These are phyloP conservation scores for Datisca glomerata DNA, from an alignment of 306 rosid genomes.

Conservation along the genomic window DNA sequence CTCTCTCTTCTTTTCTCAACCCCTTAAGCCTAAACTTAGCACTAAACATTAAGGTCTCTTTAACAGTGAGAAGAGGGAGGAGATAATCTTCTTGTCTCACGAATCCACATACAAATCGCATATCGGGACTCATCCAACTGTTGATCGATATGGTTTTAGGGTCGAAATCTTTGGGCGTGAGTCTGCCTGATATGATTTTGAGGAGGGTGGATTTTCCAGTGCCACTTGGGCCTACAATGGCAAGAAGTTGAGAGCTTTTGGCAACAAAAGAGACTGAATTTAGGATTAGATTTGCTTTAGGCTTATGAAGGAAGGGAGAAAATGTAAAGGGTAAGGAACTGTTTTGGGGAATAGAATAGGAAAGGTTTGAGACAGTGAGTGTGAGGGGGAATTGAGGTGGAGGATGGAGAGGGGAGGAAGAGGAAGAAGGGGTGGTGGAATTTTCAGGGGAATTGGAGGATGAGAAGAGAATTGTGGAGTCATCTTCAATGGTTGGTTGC, in stretches of 20 bases:
- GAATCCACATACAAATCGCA: conserved; percentile 69
- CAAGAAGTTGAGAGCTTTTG: conserved; percentile 57
- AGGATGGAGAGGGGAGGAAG: conserved; percentile 37
- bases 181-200: conserved; percentile 49
- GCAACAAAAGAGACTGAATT: conserved; percentile 71
- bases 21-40: conserved; percentile 65
- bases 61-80: conserved; percentile 82
- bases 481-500: conserved; percentile 38
- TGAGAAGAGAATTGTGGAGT: conserved; percentile 44
- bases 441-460: conserved; percentile 53
- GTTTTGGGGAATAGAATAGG: conserved; percentile 34
- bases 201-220: conserved; percentile 85
- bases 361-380: conserved; percentile 42
- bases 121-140: conserved; percentile 31
- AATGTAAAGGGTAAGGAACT: conserved; percentile 24
- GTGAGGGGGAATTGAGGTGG: conserved; percentile 19
- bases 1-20: conserved; percentile 34
- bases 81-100: conserved; percentile 77
- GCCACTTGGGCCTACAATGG: conserved; percentile 85
- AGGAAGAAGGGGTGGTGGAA: conserved; percentile 44
- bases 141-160: conserved; percentile 45
- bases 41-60: conserved; percentile 60
- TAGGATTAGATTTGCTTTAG: conserved; percentile 43
- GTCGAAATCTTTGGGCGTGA: conserved; percentile 31
- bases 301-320: conserved; percentile 23